Base-by-base conservation (phyloP, 1,284 basidiomycete species). In the Sanghuangporus sanghuang region DNA sequence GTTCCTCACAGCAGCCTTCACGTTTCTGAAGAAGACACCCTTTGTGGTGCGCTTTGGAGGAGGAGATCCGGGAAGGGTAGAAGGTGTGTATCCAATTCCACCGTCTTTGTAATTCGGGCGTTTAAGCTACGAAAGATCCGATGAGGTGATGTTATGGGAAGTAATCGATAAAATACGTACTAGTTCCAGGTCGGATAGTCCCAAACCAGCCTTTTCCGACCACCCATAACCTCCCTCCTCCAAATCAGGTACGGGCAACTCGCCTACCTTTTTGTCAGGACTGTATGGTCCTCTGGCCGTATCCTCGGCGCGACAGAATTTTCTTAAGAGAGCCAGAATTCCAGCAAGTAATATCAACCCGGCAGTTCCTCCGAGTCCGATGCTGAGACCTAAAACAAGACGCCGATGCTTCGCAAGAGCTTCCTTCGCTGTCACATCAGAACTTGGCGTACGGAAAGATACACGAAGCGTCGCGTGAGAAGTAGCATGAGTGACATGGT, bases 401-500 rank as follows among this genome's bases (percentile, higher is more conserved):
- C 54, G 39, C 2, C 74, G 81, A 74, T 76, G 49, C 70, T 67
- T 21, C 23, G 57, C 49, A 5, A 63, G 32, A 6, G 49, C 57
- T n/a, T 54, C 57, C 1, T 75, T 54, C 36, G 74, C 66, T 69
- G 76, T 69, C 23, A 62, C 66, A 61, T 75, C 70, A 58, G 73
- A 67, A 46, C 73, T 68, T 63, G 77, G 27, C 21, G 35, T 71
- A 2, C 79, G 76, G 32, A 86, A 75, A 38, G 80, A 78, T 54
- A 92, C 75, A 0, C 78, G 73, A n/a, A 92, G 76, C 53, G 71
- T 80, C 1, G 85, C 76, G 69, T 87, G 85, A 11, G 90, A 93
- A 0, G 83, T 87, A 7, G 90, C 89, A 69, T 87, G 87, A 2
- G 87, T 90, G 32, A 79, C 64, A 54, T 73, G 76, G 48, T 86